phyloP scores from a whole-genome alignment of 768 basidiomycete genomes.

The Boletus bicolor region DNA sequence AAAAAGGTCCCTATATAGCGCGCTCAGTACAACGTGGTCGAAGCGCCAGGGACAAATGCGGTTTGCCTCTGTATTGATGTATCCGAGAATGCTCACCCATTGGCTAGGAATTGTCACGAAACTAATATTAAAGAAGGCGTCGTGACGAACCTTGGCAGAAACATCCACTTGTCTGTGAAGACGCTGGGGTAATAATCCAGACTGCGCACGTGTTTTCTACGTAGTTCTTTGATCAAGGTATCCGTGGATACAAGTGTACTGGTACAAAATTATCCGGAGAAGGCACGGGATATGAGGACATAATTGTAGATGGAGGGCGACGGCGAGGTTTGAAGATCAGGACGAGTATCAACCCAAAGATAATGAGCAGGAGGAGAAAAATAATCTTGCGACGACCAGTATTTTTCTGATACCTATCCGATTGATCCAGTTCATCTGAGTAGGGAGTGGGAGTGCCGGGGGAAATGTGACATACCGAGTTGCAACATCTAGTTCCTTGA shows the following conservation, averaged over 20 bases:
- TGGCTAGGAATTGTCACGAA: slow-evolving; percentile 8
- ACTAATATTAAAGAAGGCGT: not conserved
- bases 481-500: slow-evolving; percentile 78
- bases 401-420: slow-evolving; percentile 82
- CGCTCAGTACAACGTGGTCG: slow-evolving; percentile 5
- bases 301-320: slow-evolving; percentile 36
- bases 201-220: slow-evolving; percentile 14
- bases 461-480: slow-evolving; percentile 54
- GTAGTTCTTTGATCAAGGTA: slow-evolving; percentile 24
- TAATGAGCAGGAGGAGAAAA: slow-evolving; percentile 84
- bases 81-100: slow-evolving; percentile 10
- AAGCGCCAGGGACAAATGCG: slow-evolving; percentile 6
- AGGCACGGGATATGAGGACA: slow-evolving; percentile 25
- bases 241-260: slow-evolving; percentile 33
- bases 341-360: slow-evolving; percentile 81
- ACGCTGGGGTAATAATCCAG: slow-evolving; percentile 4
- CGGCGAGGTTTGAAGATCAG: slow-evolving; percentile 90
- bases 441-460: not conserved
- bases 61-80: not conserved
- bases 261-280: slow-evolving; percentile 28
- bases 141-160: slow-evolving; percentile 19
- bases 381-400: slow-evolving; percentile 93
- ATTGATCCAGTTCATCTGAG: not conserved
- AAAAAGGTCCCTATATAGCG: slow-evolving; percentile 1
- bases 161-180: slow-evolving; percentile 2